Evolutionary conservation across 2,329 filamentous ascomycete genomes (phyloP).

Genomic region (Biscogniauxia sp.): DNA sequence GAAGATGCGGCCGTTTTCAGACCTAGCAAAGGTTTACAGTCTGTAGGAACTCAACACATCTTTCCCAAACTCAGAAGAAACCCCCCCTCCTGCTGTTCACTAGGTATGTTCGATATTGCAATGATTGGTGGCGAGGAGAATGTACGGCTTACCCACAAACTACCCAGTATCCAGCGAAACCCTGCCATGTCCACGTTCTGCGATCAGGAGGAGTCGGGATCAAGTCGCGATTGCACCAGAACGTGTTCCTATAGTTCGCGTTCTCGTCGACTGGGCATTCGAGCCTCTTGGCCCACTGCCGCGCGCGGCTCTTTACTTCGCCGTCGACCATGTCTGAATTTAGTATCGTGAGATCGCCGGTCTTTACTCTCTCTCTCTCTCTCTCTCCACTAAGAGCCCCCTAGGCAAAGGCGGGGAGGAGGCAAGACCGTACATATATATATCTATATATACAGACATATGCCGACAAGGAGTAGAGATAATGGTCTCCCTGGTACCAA

Average conservation of each 20-base stretch:
- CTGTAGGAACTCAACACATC: too few species aligned
- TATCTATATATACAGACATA: neutral
- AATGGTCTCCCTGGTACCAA: neutral
- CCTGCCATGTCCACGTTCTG: neutral
- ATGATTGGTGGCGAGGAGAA: neutral
- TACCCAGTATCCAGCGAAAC: neutral
- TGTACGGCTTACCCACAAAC: neutral
- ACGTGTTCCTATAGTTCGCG: neutral
- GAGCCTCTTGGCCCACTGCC: neutral
- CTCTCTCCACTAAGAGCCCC: neutral
- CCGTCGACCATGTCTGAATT: neutral
- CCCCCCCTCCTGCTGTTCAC: too few species aligned
- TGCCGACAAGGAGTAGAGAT: neutral
- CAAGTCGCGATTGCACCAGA: neutral
- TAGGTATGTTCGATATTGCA: too few species aligned
- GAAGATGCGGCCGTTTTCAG: too few species aligned
- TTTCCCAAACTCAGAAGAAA: too few species aligned
- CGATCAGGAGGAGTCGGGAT: neutral
- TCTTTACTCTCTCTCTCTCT: neutral
- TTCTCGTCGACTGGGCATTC: neutral
- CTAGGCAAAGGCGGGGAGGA: neutral
- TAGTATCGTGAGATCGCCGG: neutral
- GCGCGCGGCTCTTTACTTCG: neutral
- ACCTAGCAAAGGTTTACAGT: too few species aligned
- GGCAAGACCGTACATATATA: too few species aligned